These are phyloP conservation scores for Geosmithia morbida DNA, from an alignment of 2,329 filamentous ascomycete genomes.

Conservation along the genomic window DNA sequence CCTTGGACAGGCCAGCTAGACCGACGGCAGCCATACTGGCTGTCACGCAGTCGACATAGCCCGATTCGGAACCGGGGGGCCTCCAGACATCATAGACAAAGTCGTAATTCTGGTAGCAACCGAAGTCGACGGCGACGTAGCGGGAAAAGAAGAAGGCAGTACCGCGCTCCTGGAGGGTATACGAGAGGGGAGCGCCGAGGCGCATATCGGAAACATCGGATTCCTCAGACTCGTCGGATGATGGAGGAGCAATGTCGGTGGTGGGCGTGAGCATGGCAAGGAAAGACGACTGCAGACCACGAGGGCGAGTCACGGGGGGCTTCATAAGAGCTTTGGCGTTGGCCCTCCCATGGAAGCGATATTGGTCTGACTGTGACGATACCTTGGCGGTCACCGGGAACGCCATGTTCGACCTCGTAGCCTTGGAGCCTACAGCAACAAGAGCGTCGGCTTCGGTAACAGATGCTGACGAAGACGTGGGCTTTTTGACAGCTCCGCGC, in stretches of 20 bases:
- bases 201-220: slow-evolving; percentile 3
- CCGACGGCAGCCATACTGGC: slow-evolving; percentile 41
- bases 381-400: not conserved
- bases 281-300: slow-evolving; percentile 5
- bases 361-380: not conserved
- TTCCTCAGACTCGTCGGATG: slow-evolving; percentile 7
- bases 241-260: slow-evolving; percentile 3
- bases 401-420: not conserved
- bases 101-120: slow-evolving; percentile 34
- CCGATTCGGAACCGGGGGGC: slow-evolving; percentile 12
- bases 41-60: slow-evolving; percentile 25
- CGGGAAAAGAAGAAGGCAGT: slow-evolving; percentile 36
- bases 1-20: slow-evolving; percentile 33
- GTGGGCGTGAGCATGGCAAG: slow-evolving; percentile 10
- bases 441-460: not conserved
- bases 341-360: too few species aligned
- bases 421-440: not conserved
- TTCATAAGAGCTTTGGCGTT: not conserved
- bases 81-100: slow-evolving; percentile 39
- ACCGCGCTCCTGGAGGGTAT: slow-evolving; percentile 25
- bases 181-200: slow-evolving; percentile 5
- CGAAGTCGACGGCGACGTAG: slow-evolving; percentile 30
- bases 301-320: not conserved
- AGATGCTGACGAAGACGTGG: slow-evolving; percentile 1
- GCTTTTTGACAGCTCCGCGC: slow-evolving; percentile 10